Conservation (phyloP, 371 early-diverging fungal species). For the Synchytrium microbalum region DNA sequence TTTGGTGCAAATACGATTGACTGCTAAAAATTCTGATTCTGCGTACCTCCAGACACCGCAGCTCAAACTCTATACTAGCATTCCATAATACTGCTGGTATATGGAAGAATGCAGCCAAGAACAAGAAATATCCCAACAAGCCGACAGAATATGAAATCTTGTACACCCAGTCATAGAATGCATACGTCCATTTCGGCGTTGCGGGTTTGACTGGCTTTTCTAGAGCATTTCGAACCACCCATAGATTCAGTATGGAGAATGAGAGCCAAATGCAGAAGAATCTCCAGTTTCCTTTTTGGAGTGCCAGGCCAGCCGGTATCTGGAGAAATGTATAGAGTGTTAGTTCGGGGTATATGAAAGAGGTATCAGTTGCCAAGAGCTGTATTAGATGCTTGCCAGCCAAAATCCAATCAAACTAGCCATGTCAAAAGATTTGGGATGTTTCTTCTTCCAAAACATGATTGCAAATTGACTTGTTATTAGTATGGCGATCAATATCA, state of each 20-base stretch:
- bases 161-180: conserved; percentile 50
- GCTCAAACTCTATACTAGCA: conserved; percentile 4
- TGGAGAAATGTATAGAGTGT: background rate
- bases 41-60: conserved; percentile 20
- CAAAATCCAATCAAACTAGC: conserved; percentile 68
- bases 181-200: conserved; percentile 50
- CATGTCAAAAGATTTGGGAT: conserved; percentile 65
- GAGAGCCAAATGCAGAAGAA: conserved; percentile 37
- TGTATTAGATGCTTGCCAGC: conserved; percentile 51
- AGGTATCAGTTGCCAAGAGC: background rate
- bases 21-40: conserved; percentile 3
- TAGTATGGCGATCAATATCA: conserved; percentile 63
- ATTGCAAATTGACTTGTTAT: conserved; percentile 66
- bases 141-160: conserved; percentile 39
- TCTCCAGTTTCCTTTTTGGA: conserved; percentile 43
- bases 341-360: background rate
- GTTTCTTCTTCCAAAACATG: conserved; percentile 69
- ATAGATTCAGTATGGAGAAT: conserved; percentile 39
- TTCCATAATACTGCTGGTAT: conserved; percentile 29
- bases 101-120: conserved; percentile 44
- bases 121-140: conserved; percentile 35
- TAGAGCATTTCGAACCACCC: conserved; percentile 35
- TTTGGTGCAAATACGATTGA: conserved; percentile 12
- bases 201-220: conserved; percentile 38
- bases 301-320: background rate